Base-by-base conservation (phyloP, 2,329 filamentous ascomycete genomes). In the Emergomyces pasteurianus region DNA sequence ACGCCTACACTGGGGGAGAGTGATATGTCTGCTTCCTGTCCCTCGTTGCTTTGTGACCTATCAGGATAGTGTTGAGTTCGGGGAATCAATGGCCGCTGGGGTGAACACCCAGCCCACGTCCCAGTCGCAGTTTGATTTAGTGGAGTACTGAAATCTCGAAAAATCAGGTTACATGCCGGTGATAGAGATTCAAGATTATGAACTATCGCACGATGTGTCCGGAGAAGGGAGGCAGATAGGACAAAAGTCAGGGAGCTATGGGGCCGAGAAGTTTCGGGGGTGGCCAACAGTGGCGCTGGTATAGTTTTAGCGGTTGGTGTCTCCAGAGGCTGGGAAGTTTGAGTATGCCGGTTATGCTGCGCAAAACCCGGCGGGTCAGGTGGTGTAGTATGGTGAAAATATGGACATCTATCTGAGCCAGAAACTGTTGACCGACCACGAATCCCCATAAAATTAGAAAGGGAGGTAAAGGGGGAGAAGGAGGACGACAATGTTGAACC, bases 1-100 rank as follows among this genome's bases (percentile, higher is more conserved):
- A 95, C 75, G 0, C 88, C 90, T 0, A 82, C 84, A 0, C 77
- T 79, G 0, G 89, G 84, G 0, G 89, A 89, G 5, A 92, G 67
- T 0, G 87, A 81, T 2, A 96, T 73, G 67, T 96, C 91, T 2
- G 89, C 71, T 64, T 75, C 71, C 8, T 50, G 52, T n/a, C 21
- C 38, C 31, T 62, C 26, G 21, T 31, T 34, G 3, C 14, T 50
- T 64, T 53, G 28, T 69, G 62, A 21, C 47, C 34, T 18, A 28
- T 53, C 23, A 16, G 16, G 63, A 59, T 46, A 52, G 46, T 18
- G 26, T 86, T 70, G 90, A 87, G 6, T 77, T 74, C 0, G 47
- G 43, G 36, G 47, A 53, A n/a, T 59, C 61, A 10, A 53, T 53
- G 16, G 49, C 14, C 52, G 10, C 6, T 40, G 34, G 12, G 2